Base-by-base conservation (phyloP, 1,284 basidiomycete genomes). In the Cutaneotrichosporon sp. region DNA sequence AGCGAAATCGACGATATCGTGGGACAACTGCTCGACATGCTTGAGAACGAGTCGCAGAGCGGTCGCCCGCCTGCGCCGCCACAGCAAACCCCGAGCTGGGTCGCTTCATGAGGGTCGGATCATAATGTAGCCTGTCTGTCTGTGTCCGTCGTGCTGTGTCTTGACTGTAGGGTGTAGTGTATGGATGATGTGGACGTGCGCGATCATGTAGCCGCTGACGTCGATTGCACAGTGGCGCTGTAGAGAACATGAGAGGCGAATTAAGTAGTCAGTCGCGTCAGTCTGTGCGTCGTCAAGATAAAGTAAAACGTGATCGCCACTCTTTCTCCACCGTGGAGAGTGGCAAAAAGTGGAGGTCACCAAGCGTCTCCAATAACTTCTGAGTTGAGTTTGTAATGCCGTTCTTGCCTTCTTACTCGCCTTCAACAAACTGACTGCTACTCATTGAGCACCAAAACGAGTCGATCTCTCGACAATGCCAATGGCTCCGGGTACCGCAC, bases 1-100 rank as follows among this genome's bases (percentile, higher is more conserved):
- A 79, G 83, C 25, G 90, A 94, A 61, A 86, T 96, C 27, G 91
- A 96, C 64, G 81, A 82, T 56, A 84, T 90, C 5, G 79, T 94
- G 53, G 84, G 82, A 37, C 86, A 88, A 80, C 76, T 93, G 39
- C 52, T 54, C 27, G 52, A 64, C 57, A 60, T 61, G 31, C 55
- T 64, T 16, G 62, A 64, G 54, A 61, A 59, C 44, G 62, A 63
- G 52, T 32, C 53, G 43, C 47, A 46, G 42, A 44, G 42, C 29
- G 42, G 42, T 19, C 29, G 29, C 4, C 42, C 42, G 5, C 27
- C 42, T 19, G 29, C 42, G 4, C 42, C 42, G 16, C 19, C 42
- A 17, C 42, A 31, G 19, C 29, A 19, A 16, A 29, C 42, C 3
- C 42, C 42, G 19, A 32, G 29, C 16, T 44, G 42, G 42, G 42